phyloP scores from a whole-genome alignment of 139 green algal species.

The Ettlia oleoabundans region DNA sequence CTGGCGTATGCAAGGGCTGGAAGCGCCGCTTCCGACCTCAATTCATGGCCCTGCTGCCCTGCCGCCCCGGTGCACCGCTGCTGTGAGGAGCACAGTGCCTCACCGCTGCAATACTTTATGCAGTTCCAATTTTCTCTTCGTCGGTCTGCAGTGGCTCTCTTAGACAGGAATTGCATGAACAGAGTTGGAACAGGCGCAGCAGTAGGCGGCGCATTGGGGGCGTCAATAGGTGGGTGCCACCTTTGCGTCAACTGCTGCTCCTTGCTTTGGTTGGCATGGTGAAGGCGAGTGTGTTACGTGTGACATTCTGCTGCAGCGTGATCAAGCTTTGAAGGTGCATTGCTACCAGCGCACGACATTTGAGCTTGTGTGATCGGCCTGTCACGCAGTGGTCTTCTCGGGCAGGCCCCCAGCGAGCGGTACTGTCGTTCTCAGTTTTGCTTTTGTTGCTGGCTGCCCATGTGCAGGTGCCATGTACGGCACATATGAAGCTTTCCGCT shows the following conservation, averaged over 20 bases:
- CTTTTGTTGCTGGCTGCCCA: neutral
- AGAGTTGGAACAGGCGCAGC: conserved; percentile 62
- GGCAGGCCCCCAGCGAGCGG: no score
- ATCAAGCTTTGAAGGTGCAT: no score
- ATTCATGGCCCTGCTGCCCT: no score
- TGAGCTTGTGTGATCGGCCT: no score
- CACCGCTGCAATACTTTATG: neutral
- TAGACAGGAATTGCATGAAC: conserved; percentile 63
- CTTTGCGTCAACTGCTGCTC: neutral
- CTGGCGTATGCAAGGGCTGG: no score
- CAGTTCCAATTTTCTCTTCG: neutral
- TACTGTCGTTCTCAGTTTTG: neutral
- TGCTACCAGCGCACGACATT: neutral
- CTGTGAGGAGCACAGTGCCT: neutral
- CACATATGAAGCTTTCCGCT: conserved; percentile 71
- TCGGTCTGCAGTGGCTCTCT: conserved; percentile 43
- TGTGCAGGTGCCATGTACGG: conserved; percentile 69
- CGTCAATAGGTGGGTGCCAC: conserved; percentile 58
- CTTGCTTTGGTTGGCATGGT: neutral
- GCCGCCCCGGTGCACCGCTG: neutral
- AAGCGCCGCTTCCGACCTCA: no score
- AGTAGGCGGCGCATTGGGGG: conserved; percentile 62
- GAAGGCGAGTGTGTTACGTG: no score
- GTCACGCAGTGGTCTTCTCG: no score
- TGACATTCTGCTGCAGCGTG: no score